phyloP scores from a whole-genome alignment of 176 grass and related monocot genomes.

The Carex kokanica region DNA sequence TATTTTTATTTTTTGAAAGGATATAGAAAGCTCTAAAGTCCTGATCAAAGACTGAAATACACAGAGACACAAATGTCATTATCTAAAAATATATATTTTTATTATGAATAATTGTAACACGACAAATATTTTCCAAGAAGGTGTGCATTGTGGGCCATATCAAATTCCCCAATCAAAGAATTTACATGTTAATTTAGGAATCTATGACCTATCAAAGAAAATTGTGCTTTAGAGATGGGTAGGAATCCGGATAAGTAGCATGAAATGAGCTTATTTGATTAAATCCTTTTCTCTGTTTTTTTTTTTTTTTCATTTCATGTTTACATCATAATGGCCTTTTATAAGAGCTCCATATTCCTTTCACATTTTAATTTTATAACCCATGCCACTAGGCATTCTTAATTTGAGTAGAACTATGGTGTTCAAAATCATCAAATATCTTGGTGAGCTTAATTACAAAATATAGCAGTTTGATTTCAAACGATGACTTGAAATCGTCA shows the following conservation, averaged over 20 bases:
- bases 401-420: too few relatives aligned
- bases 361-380: too few relatives aligned
- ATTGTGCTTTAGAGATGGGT: background rate
- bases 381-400: too few relatives aligned
- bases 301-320: background rate
- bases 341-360: too few relatives aligned
- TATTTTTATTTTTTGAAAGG: background rate
- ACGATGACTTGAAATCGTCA: too few relatives aligned
- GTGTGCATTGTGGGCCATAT: background rate
- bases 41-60: background rate
- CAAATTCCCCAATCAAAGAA: background rate
- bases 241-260: too few relatives aligned
- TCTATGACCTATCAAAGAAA: conserved; percentile 4
- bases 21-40: background rate
- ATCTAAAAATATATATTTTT: background rate
- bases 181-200: background rate
- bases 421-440: too few relatives aligned
- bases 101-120: background rate
- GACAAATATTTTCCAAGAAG: background rate
- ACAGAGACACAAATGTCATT: background rate
- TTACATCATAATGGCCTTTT: background rate
- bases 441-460: too few relatives aligned
- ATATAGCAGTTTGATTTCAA: too few relatives aligned
- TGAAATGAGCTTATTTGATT: background rate
- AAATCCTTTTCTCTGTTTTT: background rate